Evolutionary conservation across 2,329 filamentous ascomycete genomes (phyloP), one percentile per base, ranked within the genome.

Genomic region (Xylaria sp.): DNA sequence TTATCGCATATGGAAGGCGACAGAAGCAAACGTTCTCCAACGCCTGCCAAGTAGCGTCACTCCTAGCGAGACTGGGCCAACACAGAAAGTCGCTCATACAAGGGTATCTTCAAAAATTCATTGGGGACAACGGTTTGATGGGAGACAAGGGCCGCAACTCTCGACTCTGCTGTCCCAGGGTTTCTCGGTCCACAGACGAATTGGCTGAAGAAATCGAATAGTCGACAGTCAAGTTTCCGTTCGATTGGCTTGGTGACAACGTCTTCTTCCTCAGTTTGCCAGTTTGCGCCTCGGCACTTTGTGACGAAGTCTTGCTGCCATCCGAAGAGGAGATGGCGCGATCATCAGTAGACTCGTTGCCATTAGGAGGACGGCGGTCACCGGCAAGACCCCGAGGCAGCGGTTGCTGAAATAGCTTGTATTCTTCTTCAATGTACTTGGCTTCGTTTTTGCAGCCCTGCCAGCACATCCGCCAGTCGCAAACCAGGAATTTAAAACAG

Each of bases 401-500:
- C 3, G 85, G 81, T 70, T 84, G 80, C 56, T 87, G 83, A 56
- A 89, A 86, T 2, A 86, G 72, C 65, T 77, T 78, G 68, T 90
- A 89, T 71, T 91, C 88, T 66, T 88, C 82, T 68, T 91, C 87
- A 35, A 93, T 88, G 72, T 85, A 94, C 67, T 87, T 87, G 65
- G 92, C 88, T 76, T 98, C 94, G 11, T 91, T 96, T 81, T 89
- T 93, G 79, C 94, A 98, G 8, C 94, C 94, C 75, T 95, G 93
- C 94, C 94, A 98, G 79, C 94, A 98, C 69, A 96, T 90, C 69
- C 93, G 89, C 94, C 94, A 98, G 74, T 98, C 90, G 72, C 92
- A 92, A 19, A 98, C 93, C 11, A 98, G 83, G 67, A 97, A 97
- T 71, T 93, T 92, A 83, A 98, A 98, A 75, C 92, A 96, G 75